phyloP scores from a whole-genome alignment of 2,329 filamentous ascomycete genomes.

The Biscogniauxia marginata region DNA sequence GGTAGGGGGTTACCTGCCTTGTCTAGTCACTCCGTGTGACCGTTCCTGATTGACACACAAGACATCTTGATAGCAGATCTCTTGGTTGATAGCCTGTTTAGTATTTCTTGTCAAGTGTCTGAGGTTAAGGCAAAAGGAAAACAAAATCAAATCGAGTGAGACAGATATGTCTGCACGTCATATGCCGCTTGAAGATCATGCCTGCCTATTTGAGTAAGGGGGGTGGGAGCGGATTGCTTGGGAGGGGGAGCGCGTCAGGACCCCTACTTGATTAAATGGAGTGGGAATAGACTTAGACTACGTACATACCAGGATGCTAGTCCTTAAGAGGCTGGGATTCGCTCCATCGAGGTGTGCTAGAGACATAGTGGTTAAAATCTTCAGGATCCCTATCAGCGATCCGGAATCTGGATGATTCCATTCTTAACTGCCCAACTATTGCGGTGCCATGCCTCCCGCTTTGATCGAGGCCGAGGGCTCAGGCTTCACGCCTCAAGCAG shows the following conservation, averaged over 20 bases:
- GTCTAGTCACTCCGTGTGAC: constrained; percentile 26
- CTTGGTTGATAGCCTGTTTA: constrained; percentile 18
- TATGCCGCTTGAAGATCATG: constrained; percentile 25
- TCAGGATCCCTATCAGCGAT: background rate
- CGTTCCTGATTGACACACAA: constrained; percentile 26
- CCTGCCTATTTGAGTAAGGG: constrained; percentile 28
- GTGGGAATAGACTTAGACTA: background rate
- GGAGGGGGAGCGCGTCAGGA: background rate
- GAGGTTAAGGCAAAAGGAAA: constrained; percentile 1
- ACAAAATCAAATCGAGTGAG: constrained; percentile 23
- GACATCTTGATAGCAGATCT: constrained; percentile 22
- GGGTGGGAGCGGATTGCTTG: constrained; percentile 1
- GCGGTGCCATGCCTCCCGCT: background rate
- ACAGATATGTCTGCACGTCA: constrained; percentile 29
- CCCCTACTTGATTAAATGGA: background rate
- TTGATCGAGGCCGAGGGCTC: background rate
- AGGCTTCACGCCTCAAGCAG: background rate
- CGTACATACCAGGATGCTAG: background rate
- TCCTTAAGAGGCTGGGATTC: background rate
- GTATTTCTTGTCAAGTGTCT: constrained; percentile 2
- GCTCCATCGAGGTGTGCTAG: background rate
- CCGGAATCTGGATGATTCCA: background rate
- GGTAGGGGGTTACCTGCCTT: constrained; percentile 24
- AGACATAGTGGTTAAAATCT: background rate
- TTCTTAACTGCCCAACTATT: background rate